Evolutionary conservation across 148 eudicot genomes (phyloP), one percentile per base, ranked within the genome.

Genomic region (Chenopodium album): DNA sequence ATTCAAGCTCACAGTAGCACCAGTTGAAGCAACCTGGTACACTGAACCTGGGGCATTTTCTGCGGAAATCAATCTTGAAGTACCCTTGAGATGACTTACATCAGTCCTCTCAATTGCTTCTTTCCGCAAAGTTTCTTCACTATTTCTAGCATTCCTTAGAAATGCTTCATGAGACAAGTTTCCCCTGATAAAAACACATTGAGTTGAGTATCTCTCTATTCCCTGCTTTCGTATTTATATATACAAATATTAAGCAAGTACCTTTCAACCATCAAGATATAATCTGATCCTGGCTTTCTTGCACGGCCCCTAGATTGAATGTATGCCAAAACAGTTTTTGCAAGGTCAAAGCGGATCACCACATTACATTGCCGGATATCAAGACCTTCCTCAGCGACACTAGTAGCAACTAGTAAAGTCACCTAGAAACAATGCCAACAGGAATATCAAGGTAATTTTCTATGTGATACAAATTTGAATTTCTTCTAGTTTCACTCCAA

Each of bases 381-480:
- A 82, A 96, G 99, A 56, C 99, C 99, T 92, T 96, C 99, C 92
- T 96, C 99, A 85, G 99, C 98, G 80, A 96, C 99, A 88, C 99
- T 96, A 41, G 99, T 96, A 83, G 99, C 99, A 77, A 96, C 99
- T 83, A 96, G 89, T 89, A 96, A 85, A 81, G 98, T 96, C 68
- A 96, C 94, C 99, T 96, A 75, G 66, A 85, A 79, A 63, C 73
- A 79, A 82, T 77, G 64, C 20, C 28, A 63, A 78, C 47, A 28
- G 78, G 28, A 52, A 48, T 44, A 54, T 32, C 48, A 65, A 71
- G 81, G 37, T 28, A 59, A 65, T 72, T 74, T 34, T 41, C 44
- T 41, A 41, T 6, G 44, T 34, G 19, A 31, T 7, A 48, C 9
- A 75, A 52, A n/a, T 41, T 67, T 29, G 14, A 50, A 50, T 50